These are phyloP conservation scores for Fusarium luffae DNA, from an alignment of 2,329 filamentous ascomycete genomes.

Conservation along the genomic window DNA sequence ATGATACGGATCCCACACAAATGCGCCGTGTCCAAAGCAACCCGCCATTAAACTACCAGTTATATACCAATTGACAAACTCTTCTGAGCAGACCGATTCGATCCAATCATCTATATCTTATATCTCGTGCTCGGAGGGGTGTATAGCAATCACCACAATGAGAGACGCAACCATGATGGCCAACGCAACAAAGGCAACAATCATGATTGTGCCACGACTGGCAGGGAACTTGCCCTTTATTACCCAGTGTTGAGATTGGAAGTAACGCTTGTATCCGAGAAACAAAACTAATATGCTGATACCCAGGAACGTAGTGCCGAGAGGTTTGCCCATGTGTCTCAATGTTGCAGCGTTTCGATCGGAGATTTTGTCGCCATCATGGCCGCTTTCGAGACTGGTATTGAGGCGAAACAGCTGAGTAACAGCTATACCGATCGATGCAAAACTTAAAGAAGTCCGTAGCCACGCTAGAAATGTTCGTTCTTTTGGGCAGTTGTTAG, in stretches of 20 bases:
- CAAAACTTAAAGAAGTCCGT: slow-evolving; percentile 82
- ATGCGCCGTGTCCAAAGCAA: slow-evolving; percentile 13
- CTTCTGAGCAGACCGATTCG: neutral
- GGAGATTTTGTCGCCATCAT: slow-evolving; percentile 34
- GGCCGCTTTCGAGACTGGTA: slow-evolving; percentile 64
- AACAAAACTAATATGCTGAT: slow-evolving; percentile 80
- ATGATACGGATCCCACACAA: slow-evolving; percentile 25
- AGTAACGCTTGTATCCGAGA: slow-evolving; percentile 82
- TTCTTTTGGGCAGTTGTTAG: slow-evolving; percentile 61
- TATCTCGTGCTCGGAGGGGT: slow-evolving; percentile 48
- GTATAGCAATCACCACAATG: slow-evolving; percentile 68
- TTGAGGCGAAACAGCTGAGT: slow-evolving; percentile 89
- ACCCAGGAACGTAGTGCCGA: slow-evolving; percentile 80
- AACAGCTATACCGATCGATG: slow-evolving; percentile 83
- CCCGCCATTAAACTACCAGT: neutral
- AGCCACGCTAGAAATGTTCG: slow-evolving; percentile 89
- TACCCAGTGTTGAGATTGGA: slow-evolving; percentile 82
- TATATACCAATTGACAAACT: neutral
- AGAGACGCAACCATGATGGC: slow-evolving; percentile 70
- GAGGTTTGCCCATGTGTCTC: slow-evolving; percentile 75
- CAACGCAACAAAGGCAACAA: slow-evolving; percentile 74
- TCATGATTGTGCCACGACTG: slow-evolving; percentile 77
- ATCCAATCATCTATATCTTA: slow-evolving; percentile 4
- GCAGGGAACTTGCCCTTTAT: slow-evolving; percentile 84
- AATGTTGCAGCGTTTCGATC: slow-evolving; percentile 58